Evolutionary conservation across 148 eudicot species (phyloP).

Genomic region (Rhododendron griersonianum): DNA sequence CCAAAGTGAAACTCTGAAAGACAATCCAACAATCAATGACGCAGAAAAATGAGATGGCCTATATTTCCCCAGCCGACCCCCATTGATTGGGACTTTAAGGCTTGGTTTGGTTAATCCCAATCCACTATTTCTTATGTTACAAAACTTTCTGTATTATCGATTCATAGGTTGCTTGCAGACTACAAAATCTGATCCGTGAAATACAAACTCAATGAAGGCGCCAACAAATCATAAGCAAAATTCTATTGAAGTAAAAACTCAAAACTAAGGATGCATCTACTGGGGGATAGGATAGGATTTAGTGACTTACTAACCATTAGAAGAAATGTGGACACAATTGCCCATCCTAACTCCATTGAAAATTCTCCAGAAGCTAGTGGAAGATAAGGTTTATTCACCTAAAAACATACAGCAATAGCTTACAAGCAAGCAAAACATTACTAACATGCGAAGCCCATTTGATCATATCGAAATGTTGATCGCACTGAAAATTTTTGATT

Average conservation of each 20-base stretch:
- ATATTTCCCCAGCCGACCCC: neutral
- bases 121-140: neutral
- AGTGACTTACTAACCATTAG: slow-evolving; percentile 13
- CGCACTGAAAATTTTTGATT: neutral
- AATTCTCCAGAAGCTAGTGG: slow-evolving; percentile 24
- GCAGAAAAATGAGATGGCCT: neutral
- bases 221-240: neutral
- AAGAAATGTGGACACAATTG: slow-evolving; percentile 12
- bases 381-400: slow-evolving; percentile 29
- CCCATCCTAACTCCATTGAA: slow-evolving; percentile 12
- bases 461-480: neutral
- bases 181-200: neutral
- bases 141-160: neutral
- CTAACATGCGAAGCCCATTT: neutral
- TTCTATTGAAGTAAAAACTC: neutral
- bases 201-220: neutral
- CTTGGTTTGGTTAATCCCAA: neutral
- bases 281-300: neutral
- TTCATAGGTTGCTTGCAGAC: neutral
- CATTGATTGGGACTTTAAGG: neutral
- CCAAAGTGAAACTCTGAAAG: slow-evolving; percentile 21
- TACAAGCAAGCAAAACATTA: neutral
- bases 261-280: neutral
- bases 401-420: neutral
- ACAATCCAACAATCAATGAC: neutral